Evolutionary conservation across 2,329 filamentous ascomycete genomes (phyloP).

Genomic region (Nakataea oryzae): DNA sequence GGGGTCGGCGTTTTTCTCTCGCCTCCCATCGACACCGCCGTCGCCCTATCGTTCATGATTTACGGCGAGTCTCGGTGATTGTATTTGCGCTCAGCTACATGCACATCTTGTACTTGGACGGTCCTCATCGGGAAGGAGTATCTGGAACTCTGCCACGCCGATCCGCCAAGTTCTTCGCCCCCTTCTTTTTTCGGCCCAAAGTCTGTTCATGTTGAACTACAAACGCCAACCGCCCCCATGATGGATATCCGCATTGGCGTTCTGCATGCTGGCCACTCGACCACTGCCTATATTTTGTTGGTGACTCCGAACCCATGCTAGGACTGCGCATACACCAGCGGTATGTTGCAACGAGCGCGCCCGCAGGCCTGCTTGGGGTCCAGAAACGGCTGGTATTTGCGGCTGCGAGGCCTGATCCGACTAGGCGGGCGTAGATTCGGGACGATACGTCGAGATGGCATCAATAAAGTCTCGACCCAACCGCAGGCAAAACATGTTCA

Average conservation of each 20-base stretch:
- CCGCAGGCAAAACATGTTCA: background rate
- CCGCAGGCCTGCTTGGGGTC: too few species aligned
- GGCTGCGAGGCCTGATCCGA: background rate
- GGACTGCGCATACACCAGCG: too few species aligned
- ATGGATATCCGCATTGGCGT: background rate
- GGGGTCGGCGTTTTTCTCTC: background rate
- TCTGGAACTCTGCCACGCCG: background rate
- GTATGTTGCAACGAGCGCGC: too few species aligned
- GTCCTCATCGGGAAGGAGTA: too few species aligned
- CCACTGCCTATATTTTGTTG: too few species aligned
- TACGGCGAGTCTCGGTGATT: background rate
- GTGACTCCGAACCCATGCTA: too few species aligned
- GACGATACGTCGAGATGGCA: background rate
- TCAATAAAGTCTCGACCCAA: background rate
- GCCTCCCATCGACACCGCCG: background rate
- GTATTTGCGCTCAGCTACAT: background rate
- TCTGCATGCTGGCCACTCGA: background rate
- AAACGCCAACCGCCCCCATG: background rate
- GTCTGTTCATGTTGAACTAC: background rate
- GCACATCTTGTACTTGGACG: background rate
- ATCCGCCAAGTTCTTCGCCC: background rate
- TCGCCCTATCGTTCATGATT: background rate
- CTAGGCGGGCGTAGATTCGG: background rate
- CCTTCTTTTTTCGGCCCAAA: background rate
- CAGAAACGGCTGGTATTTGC: background rate